Evolutionary conservation across 768 basidiomycete species (phyloP).

Genomic region (Naematelia aurantialba): DNA sequence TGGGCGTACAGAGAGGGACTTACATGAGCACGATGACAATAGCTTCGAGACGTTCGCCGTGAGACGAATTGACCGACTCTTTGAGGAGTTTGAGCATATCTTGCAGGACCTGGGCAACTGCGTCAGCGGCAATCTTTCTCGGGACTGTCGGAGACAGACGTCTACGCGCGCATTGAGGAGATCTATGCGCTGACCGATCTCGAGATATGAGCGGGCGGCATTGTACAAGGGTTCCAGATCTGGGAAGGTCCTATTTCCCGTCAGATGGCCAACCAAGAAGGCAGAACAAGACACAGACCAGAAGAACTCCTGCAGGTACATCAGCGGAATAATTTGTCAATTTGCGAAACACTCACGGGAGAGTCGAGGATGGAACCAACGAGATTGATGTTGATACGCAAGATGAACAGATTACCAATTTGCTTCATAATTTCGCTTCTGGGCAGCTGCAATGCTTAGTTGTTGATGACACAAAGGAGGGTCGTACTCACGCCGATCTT

Average conservation of each 20-base stretch:
- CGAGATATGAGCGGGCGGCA: conserved; percentile 86
- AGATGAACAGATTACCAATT: conserved; percentile 88
- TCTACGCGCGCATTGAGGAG: conserved; percentile 90
- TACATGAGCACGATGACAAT: conserved; percentile 88
- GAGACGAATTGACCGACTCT: conserved; percentile 85
- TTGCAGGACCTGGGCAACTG: conserved; percentile 68
- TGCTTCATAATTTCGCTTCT: conserved; percentile 90
- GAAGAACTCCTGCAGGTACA: conserved; percentile 72
- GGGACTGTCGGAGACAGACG: conserved; percentile 53
- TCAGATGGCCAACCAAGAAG: conserved; percentile 6
- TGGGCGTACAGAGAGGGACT: no score
- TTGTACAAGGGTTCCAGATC: conserved; percentile 93
- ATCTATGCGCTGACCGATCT: conserved; percentile 90
- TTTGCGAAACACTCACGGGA: conserved; percentile 60
- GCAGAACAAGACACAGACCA: conserved; percentile 60
- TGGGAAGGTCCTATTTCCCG: conserved; percentile 69
- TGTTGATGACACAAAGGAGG: background rate
- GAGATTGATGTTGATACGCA: conserved; percentile 89
- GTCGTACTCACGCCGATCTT: conserved; percentile 66
- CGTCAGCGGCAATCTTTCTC: conserved; percentile 3
- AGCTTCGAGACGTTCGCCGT: conserved; percentile 85
- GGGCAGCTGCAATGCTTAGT: conserved; percentile 45
- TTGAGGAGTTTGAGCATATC: conserved; percentile 95
- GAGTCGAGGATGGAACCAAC: conserved; percentile 96
- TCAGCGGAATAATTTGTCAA: conserved; percentile 5